Percentiles rank a stretch among this genome's conserved stretches.
Conservation (phyloP, 805 yeast species). For the Yamadazyma kitorensis region DNA sequence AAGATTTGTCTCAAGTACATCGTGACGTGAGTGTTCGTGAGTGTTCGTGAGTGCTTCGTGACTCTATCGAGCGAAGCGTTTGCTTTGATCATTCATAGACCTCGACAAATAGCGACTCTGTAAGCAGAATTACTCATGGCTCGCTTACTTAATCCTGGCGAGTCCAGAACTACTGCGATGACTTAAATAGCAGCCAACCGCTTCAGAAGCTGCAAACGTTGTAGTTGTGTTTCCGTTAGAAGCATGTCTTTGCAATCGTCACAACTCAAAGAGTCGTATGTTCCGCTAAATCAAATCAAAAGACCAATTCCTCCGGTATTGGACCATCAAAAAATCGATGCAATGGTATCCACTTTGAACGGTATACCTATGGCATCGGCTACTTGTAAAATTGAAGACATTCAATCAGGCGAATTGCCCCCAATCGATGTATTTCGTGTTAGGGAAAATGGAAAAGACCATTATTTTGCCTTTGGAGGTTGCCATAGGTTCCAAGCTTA, state of each 20-base stretch:
- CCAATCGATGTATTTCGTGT: constrained; percentile 78
- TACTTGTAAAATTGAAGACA: constrained; percentile 53
- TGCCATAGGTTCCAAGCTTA: constrained; percentile 90
- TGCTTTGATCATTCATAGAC: too few relatives aligned
- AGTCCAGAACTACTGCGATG: too few relatives aligned
- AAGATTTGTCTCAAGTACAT: too few relatives aligned
- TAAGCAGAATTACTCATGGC: too few relatives aligned
- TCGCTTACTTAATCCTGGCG: too few relatives aligned
- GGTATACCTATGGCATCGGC: constrained; percentile 63
- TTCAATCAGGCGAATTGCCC: constrained; percentile 65
- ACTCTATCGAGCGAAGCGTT: too few relatives aligned
- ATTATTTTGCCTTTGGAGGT: constrained; percentile 85
- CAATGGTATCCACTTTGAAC: constrained; percentile 71
- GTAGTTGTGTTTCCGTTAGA: too few relatives aligned
- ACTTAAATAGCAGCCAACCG: too few relatives aligned
- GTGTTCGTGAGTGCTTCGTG: too few relatives aligned
- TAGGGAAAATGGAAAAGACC: constrained; percentile 55
- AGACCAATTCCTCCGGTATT: constrained; percentile 87
- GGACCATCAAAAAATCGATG: constrained; percentile 67
- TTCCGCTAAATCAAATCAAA: constrained; percentile 66
- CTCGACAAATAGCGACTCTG: too few relatives aligned
- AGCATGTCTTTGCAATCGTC: constrained; percentile 78
- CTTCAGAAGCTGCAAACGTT: too few relatives aligned
- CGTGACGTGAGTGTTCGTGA: too few relatives aligned
- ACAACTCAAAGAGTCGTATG: constrained; percentile 48